Evolutionary conservation across 23 red algal genomes (phyloP), one percentile per base, ranked within the genome.

Genomic region (Gracilaria domingensis): DNA sequence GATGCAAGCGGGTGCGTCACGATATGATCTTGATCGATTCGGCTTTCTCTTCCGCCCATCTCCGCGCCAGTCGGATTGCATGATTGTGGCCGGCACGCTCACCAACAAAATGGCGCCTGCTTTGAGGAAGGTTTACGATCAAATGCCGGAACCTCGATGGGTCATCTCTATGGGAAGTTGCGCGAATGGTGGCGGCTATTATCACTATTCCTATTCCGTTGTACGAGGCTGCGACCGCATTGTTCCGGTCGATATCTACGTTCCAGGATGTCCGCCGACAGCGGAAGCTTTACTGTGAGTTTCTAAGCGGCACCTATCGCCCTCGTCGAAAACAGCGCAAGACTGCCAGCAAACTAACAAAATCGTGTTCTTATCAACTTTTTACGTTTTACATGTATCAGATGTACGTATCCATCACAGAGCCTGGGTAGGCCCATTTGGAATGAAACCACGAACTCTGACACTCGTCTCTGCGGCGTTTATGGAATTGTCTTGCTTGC

Each of bases 21-120:
- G 97, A 21, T 99, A 99, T 78, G 97, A 99, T 83, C 81, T 99
- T 16, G 97, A 99, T 83, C 97, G 97, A 50, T 96, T 99, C 50
- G 97, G 97, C 14, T 96, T 99, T 80, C 93, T 99, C 16, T 99
- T 99, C 81, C 97, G 97, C 58, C 97, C 97, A 1, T 99, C 97
- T 75, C 97, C 97, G 9, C 88, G 97, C n/a, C 97, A 99, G 84
- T 94, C 90, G 25, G 97, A 99, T 74, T 95, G 95, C 32, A 99
- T 99, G 97, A 99, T 99, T 66, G 97, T 99, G 55, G 97, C 97
- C 8, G 97, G 97, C 42, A 99, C 97, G 20, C 88, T 99, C 37
- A 99, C 97, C 13, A 96, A 96, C 86, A 99, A 99, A 55, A 99
- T 99, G 97, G 97, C 97, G 13, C 95, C 97, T 11, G 94, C 97